phyloP scores from a whole-genome alignment of 148 eudicot species.

The Amaranthus cruentus region DNA sequence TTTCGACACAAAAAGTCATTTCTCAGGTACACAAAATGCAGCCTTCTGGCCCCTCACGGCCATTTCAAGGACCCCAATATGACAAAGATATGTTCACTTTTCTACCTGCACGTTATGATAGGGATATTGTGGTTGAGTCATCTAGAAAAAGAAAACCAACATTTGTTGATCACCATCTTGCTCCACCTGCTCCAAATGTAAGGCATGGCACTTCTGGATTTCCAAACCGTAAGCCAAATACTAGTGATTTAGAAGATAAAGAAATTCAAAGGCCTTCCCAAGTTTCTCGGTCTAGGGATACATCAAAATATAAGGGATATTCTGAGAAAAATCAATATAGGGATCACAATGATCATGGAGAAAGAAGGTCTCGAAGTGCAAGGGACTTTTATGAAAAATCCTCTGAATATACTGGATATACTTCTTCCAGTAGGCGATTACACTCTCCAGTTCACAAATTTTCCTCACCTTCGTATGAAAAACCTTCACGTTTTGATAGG shows the following conservation, averaged over 20 bases:
- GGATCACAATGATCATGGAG: conserved; percentile 25
- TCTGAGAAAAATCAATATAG: conserved; percentile 21
- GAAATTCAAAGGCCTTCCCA: conserved; percentile 20
- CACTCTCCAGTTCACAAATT: conserved; percentile 25
- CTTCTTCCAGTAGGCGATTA: conserved; percentile 32
- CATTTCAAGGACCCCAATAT: conserved; percentile 22
- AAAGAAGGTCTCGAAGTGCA: conserved; percentile 21
- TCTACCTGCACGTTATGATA: conserved; percentile 18
- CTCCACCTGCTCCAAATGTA: conserved; percentile 13
- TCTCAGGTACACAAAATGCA: conserved; percentile 24
- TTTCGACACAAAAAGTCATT: neutral
- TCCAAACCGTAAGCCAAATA: conserved; percentile 21
- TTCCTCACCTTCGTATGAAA: conserved; percentile 8
- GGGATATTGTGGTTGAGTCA: conserved; percentile 20
- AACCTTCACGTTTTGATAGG: conserved; percentile 13
- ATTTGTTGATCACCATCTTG: conserved; percentile 25
- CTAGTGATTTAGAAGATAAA: conserved; percentile 17
- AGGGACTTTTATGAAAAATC: conserved; percentile 21
- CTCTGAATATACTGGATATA: conserved; percentile 14
- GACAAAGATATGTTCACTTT: conserved; percentile 34
- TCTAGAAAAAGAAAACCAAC: conserved; percentile 39
- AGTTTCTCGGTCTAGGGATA: conserved; percentile 25
- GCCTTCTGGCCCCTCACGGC: conserved; percentile 28
- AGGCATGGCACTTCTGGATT: conserved; percentile 20
- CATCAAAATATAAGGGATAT: conserved; percentile 17